Base-by-base conservation (phyloP, 805 yeast species). In the Lipomyces lipofer region DNA sequence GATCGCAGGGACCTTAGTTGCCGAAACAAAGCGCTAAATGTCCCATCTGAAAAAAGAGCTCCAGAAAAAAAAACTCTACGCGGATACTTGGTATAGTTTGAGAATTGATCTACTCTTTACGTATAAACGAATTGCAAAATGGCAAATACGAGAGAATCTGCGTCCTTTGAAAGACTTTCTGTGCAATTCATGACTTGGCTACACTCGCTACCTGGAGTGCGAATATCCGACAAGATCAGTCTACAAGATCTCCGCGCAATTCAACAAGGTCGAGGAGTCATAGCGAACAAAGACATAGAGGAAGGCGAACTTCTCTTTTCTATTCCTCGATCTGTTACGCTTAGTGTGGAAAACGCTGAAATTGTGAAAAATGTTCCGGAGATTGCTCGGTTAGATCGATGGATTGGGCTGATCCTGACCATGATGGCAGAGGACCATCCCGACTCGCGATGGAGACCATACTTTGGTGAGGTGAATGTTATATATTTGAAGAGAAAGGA, bases 381-480 rank as follows among this genome's bases (percentile, higher is more conserved):
- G 42, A 52, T 64, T 25, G 48, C 54, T 17, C 63, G 62, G 13
- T 64, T 84, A 44, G 69, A 72, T 47, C 85, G 83, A 43, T 92
- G 98, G 98, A 86, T 86, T 52, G 81, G 85, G 0, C 72, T 94
- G 55, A 84, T 91, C 40, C 66, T 88, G 36, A 76, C 84, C 15
- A 73, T 92, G 59, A 71, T 84, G 46, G 84, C 82, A 63, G 95
- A 87, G 63, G 66, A 77, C 47, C 71, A 74, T 39, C 75, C 76
- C 3, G 71, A 69, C 0, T 80, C 88, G 38, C 72, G 70, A 29
- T 92, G 97, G 95, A 68, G 66, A 49, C 77, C 82, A 0, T 92
- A 92, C 68, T 81, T 90, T 32, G 62, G n/a, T n/a, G n/a, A n/a
- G n/a, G n/a, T n/a, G n/a, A n/a, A n/a, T n/a, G n/a, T n/a, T n/a